Evolutionary conservation across 345 rosid genomes (phyloP), one percentile per base, ranked within the genome.

Genomic region (Stellera chamaejasme): DNA sequence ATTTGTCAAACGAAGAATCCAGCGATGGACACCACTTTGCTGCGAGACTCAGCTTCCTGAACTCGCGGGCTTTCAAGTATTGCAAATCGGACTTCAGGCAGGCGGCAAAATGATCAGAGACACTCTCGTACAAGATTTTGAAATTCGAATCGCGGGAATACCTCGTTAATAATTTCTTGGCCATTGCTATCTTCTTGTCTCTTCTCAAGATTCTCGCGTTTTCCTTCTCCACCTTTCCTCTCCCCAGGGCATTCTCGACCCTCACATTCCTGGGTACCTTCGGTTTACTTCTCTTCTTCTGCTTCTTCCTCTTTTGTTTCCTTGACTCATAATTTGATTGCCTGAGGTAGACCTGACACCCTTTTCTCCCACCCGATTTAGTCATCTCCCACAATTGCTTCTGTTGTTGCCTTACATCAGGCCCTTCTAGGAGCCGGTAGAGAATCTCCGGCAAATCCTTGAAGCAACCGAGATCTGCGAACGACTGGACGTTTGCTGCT

Each of bases 21-120:
- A 80, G 54, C 0, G 84, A 88, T 0, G 90, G 87, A 25, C 90
- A 84, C 87, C 96, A 88, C 32, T 88, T 84, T 0, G 87, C 87
- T 0, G 92, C 89, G 0, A 87, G 77, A 56, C 85, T 72, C 32
- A 84, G 45, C 54, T 78, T 75, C 32, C n/a, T 62, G 0, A 58
- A 5, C 13, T 70, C 50, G 0, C 73, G 76, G 0, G 80, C 70
- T 0, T 64, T 61, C 50, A 77, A 54, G 5, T 47, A 56, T 56
- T 45, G 57, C 54, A 79, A 2, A 19, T 84, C 84, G 0, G 27
- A 54, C 28, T 41, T 75, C 6, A 82, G 53, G 12, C 56, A 61
- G 19, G 64, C 56, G 0, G 85, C 79, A 11, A 84, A 84, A 10
- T 75, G 67, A 48, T 82, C 85, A 0, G 85, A 75, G 28, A 84